These are phyloP conservation scores for Narthecium ossifragum DNA, from an alignment of 106 monocot species.

Conservation along the genomic window DNA sequence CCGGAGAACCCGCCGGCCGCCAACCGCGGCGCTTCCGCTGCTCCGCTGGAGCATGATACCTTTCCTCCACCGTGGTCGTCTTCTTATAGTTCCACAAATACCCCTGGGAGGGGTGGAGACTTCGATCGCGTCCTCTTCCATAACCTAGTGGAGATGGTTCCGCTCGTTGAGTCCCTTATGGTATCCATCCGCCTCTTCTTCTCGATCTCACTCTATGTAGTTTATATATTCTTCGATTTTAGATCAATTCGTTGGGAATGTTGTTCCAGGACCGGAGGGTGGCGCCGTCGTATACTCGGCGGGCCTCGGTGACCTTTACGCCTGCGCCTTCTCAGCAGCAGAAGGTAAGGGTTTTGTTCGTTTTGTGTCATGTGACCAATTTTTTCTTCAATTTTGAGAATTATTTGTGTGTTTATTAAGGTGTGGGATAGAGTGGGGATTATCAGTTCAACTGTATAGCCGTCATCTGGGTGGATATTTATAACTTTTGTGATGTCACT, in stretches of 20 bases:
- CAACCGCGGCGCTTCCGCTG: neutral
- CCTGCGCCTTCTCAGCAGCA: conserved; percentile 48
- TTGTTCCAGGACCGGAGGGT: conserved; percentile 44
- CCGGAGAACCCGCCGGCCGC: neutral
- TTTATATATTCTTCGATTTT: conserved; percentile 2
- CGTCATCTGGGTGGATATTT: too few species aligned
- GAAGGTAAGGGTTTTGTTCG: conserved; percentile 42
- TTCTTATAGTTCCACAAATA: conserved; percentile 2
- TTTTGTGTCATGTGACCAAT: neutral
- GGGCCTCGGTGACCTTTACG: conserved; percentile 70
- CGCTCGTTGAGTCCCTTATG: conserved; percentile 95
- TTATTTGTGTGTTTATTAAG: too few species aligned
- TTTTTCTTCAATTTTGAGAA: neutral
- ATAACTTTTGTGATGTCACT: too few species aligned
- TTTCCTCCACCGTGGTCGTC: neutral
- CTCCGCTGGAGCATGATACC: neutral
- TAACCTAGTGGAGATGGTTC: conserved; percentile 95
- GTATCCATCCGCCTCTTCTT: conserved; percentile 16
- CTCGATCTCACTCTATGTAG: neutral
- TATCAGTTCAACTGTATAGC: too few species aligned
- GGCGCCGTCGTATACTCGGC: conserved; percentile 51
- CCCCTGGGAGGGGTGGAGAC: conserved; percentile 25
- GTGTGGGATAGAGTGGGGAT: too few species aligned
- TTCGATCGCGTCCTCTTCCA: conserved; percentile 78
- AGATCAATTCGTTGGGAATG: neutral